Percentiles rank a stretch among this genome's conserved stretches.
These are phyloP conservation scores for barley (Hordeum vulgare) DNA, from an alignment of 176 grass and related monocot genomes.

Conservation along the genomic window DNA sequence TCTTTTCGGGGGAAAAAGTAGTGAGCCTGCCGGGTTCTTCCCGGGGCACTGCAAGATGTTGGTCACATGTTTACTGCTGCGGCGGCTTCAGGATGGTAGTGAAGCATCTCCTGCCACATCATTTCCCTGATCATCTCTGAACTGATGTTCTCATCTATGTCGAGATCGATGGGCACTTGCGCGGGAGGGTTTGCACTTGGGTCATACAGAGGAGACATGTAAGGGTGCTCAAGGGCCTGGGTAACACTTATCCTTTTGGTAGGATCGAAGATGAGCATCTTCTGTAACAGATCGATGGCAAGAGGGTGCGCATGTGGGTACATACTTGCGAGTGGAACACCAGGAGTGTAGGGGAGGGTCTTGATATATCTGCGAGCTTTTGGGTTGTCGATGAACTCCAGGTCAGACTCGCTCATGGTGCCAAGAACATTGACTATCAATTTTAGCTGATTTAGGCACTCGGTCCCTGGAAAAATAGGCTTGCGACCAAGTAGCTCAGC, in stretches of 20 bases:
- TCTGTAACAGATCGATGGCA: constrained; percentile 48
- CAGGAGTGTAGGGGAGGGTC: constrained; percentile 42
- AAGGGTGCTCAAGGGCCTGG: constrained; percentile 46
- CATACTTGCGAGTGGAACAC: constrained; percentile 36
- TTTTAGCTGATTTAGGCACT: constrained; percentile 56
- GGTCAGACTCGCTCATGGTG: constrained; percentile 48
- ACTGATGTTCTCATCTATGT: constrained; percentile 42
- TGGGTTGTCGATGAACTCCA: constrained; percentile 53
- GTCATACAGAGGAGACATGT: constrained; percentile 54
- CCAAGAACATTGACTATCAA: constrained; percentile 53
- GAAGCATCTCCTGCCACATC: constrained; percentile 64
- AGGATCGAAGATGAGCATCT: constrained; percentile 54
- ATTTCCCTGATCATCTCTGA: constrained; percentile 48
- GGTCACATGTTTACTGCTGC: constrained; percentile 19
- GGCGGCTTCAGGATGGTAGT: constrained; percentile 42
- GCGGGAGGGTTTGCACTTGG: constrained; percentile 46
- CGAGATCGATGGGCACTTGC: constrained; percentile 40
- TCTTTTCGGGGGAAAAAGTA: background rate
- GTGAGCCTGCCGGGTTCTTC: constrained; percentile 1
- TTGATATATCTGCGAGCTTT: constrained; percentile 57
- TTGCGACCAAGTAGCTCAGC: constrained; percentile 55
- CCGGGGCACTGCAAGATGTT: background rate
- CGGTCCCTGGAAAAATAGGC: constrained; percentile 48
- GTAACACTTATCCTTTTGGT: constrained; percentile 42
- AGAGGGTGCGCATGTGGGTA: constrained; percentile 47